Conservation (phyloP, 768 basidiomycete species). For the Rhodotorula toruloides region DNA sequence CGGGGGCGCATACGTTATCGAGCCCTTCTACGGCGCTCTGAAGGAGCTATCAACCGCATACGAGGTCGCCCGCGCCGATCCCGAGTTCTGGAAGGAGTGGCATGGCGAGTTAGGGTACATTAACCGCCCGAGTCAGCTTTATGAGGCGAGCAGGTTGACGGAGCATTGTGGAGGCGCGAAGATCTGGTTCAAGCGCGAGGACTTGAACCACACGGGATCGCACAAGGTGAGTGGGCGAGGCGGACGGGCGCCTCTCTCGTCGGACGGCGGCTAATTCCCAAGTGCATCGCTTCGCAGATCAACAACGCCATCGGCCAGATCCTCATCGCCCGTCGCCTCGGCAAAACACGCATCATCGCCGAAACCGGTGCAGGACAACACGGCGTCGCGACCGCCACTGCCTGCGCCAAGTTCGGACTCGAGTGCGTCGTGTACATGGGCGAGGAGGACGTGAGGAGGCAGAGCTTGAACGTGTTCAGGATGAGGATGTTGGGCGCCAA, state of each 20-base stretch:
- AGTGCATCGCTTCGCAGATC: slow-evolving; percentile 51
- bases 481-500: slow-evolving; percentile 96
- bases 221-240: slow-evolving; percentile 70
- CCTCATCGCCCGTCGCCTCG: slow-evolving; percentile 82
- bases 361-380: slow-evolving; percentile 99
- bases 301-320: slow-evolving; percentile 98
- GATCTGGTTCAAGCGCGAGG: slow-evolving; percentile 97
- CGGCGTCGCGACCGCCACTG: slow-evolving; percentile 97
- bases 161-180: slow-evolving; percentile 85
- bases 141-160: slow-evolving; percentile 84
- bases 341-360: slow-evolving; percentile 94
- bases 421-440: slow-evolving; percentile 98
- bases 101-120: slow-evolving; percentile 83
- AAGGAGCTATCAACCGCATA: slow-evolving; percentile 84
- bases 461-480: slow-evolving; percentile 94
- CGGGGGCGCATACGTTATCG: slow-evolving; percentile 96
- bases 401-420: slow-evolving; percentile 91
- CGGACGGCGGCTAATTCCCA: no score
- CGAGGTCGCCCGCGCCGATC: slow-evolving; percentile 76
- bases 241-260: no score
- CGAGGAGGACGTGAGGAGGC: slow-evolving; percentile 89
- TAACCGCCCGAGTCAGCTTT: slow-evolving; percentile 86
- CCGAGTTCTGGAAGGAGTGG: slow-evolving; percentile 88
- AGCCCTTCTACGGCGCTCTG: slow-evolving; percentile 87
- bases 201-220: slow-evolving; percentile 94